These are phyloP conservation scores for Aureoboletus auriporus DNA, from an alignment of 768 basidiomycete species.

Conservation along the genomic window DNA sequence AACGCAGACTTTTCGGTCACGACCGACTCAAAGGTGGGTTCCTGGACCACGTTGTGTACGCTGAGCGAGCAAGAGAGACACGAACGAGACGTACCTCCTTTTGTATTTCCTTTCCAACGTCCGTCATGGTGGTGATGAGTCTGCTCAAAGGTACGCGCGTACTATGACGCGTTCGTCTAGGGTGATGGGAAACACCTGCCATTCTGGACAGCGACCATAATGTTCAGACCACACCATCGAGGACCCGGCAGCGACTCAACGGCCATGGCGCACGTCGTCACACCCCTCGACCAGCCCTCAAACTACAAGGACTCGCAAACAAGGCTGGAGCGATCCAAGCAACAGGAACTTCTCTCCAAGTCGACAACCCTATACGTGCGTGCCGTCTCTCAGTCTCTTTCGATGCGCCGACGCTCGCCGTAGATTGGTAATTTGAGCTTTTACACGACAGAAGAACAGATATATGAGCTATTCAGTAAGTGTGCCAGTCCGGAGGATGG, in stretches of 20 bases:
- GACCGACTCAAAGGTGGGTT: constrained; percentile 85
- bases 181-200: constrained; percentile 29
- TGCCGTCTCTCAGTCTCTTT: constrained; percentile 17
- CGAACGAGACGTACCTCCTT: constrained; percentile 57
- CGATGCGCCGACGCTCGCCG: constrained; percentile 9
- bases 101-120: constrained; percentile 82
- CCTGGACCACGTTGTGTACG: constrained; percentile 41
- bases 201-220: constrained; percentile 12
- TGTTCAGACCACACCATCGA: not conserved
- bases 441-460: constrained; percentile 95
- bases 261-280: constrained; percentile 81
- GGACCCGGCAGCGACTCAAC: constrained; percentile 6
- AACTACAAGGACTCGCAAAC: constrained; percentile 95
- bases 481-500: constrained; percentile 83
- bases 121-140: constrained; percentile 59
- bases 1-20: constrained; percentile 87
- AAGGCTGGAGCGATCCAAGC: constrained; percentile 71
- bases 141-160: constrained; percentile 8
- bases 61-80: not conserved
- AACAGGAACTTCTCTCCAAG: constrained; percentile 75
- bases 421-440: constrained; percentile 92
- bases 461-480: constrained; percentile 90
- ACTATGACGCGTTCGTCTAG: constrained; percentile 26
- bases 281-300: constrained; percentile 86
- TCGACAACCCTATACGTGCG: constrained; percentile 91